A percentile compares a stretch with the other conserved stretches of the same genome.
phyloP scores from a whole-genome alignment of 2,329 filamentous ascomycete species.

The Podosphaera xanthii region DNA sequence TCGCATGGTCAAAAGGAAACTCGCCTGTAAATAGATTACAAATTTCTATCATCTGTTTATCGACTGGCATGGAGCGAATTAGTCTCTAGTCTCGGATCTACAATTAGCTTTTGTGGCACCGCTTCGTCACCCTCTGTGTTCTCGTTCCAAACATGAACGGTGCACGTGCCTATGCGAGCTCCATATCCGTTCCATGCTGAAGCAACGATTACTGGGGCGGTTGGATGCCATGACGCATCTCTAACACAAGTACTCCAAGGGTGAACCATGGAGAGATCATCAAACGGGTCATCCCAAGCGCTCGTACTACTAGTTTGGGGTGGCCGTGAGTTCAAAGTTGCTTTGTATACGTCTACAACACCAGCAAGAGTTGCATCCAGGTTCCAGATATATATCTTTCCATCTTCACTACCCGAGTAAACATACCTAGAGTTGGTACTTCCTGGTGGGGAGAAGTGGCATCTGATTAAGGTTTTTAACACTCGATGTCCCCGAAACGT shows the following conservation, averaged over 20 bases:
- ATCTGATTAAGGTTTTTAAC: constrained; percentile 73
- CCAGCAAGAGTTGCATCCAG: constrained; percentile 67
- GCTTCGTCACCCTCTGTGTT: constrained; percentile 33
- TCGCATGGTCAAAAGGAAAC: no score
- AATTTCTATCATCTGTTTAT: no score
- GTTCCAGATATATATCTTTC: constrained; percentile 80
- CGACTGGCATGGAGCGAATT: neutral
- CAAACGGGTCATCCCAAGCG: constrained; percentile 6
- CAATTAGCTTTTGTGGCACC: constrained; percentile 21
- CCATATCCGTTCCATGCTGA: constrained; percentile 51
- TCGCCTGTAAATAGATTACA: no score
- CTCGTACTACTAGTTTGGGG: constrained; percentile 5
- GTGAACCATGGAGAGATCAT: constrained; percentile 7
- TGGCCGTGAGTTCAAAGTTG: constrained; percentile 40
- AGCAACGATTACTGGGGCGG: constrained; percentile 42
- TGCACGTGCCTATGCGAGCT: constrained; percentile 39
- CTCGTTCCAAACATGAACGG: constrained; percentile 45
- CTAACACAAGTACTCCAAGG: constrained; percentile 44
- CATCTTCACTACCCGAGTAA: constrained; percentile 76
- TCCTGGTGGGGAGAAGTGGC: constrained; percentile 75
- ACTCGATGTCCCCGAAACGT: constrained; percentile 85
- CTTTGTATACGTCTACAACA: constrained; percentile 52
- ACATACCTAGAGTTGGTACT: constrained; percentile 83
- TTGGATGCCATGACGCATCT: constrained; percentile 52
- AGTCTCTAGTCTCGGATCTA: constrained; percentile 4